Evolutionary conservation across 2,329 filamentous ascomycete species (phyloP), one percentile per base, ranked within the genome.

Genomic region (Laburnicola sp.): DNA sequence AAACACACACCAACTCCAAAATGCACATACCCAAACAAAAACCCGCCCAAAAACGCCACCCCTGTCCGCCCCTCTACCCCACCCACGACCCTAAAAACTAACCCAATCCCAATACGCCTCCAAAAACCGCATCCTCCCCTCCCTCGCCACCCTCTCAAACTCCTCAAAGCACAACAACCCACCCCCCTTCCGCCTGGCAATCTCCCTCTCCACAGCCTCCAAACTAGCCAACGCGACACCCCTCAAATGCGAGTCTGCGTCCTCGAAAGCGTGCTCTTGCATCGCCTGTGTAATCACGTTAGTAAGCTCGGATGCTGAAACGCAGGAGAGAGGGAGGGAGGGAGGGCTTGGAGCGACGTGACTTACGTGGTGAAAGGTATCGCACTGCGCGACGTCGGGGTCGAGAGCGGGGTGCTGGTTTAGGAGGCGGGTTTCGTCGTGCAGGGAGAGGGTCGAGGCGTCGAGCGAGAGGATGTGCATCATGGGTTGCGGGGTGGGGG

Each of bases 71-170:
- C 16, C 11, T 26, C 37, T 36, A 41, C 37, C 36, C 23, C 22
- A 9, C 1, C 23, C n/a, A 4, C 21, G 26, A 10, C 16, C 9
- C 42, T 49, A 54, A 21, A 67, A 86, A 83, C 69, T 79, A 78
- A 63, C 82, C 82, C 80, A 84, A 80, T 97, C 92, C 72, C 97
- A 89, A 93, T 93, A 97, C 63, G 85, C 89, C 53, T 89, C 89
- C 40, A 97, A 79, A 72, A 96, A 93, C 60, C 89, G 79, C 46
- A 86, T 76, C 66, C 85, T 84, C 26, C 77, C 75, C 23, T 84
- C 55, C 39, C 85, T 81, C 76, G 94, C 90, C 43, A 87, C 86
- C 34, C 77, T 76, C 63, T 89, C 86, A 72, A 97, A 95, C 72
- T 97, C 94, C 1, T 82, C 80, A 58, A 86, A 92, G 65, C 75